A percentile compares a stretch with the other conserved stretches of the same genome.
These are phyloP conservation scores for Trypanosoma caninum DNA, from an alignment of 208 protist species.

Conservation along the genomic window DNA sequence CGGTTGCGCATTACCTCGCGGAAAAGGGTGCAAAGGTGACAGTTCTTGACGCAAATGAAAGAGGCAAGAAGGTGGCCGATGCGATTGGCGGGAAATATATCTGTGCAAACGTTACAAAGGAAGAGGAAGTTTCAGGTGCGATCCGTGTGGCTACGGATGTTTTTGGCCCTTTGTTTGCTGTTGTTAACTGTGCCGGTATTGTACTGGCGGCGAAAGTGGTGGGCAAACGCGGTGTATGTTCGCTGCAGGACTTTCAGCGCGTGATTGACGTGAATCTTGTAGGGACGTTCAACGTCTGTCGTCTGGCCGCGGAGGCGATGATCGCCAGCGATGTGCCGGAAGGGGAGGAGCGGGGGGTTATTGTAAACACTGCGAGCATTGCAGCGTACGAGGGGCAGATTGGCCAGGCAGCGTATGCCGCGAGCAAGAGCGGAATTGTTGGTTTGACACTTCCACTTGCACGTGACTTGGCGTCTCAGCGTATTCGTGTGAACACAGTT, in stretches of 20 bases:
- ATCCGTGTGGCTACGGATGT: constrained; percentile 45
- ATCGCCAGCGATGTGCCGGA: constrained; percentile 21
- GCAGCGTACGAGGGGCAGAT: constrained; percentile 88
- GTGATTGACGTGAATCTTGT: constrained; percentile 71
- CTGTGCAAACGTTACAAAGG: constrained; percentile 38
- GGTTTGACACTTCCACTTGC: constrained; percentile 73
- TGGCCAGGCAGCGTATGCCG: constrained; percentile 79
- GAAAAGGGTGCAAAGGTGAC: constrained; percentile 37
- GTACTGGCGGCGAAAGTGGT: constrained; percentile 28
- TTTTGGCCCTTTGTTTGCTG: constrained; percentile 54
- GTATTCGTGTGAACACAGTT: constrained; percentile 75
- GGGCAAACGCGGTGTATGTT: constrained; percentile 32
- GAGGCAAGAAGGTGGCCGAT: constrained; percentile 26
- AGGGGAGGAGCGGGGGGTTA: constrained; percentile 59
- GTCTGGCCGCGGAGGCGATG: constrained; percentile 53
- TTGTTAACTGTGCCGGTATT: constrained; percentile 78
- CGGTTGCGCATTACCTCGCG: constrained; percentile 35
- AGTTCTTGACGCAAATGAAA: constrained; percentile 42
- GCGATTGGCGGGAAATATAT: constrained; percentile 31
- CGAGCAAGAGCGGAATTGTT: constrained; percentile 75
- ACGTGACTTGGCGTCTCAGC: constrained; percentile 44
- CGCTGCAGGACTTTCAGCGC: constrained; percentile 48
- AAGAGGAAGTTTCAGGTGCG: constrained; percentile 45
- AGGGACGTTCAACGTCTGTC: constrained; percentile 79
- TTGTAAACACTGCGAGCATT: constrained; percentile 77